These are phyloP conservation scores for Cryptococcus floricola DNA, from an alignment of 1,284 basidiomycete species.

Conservation along the genomic window DNA sequence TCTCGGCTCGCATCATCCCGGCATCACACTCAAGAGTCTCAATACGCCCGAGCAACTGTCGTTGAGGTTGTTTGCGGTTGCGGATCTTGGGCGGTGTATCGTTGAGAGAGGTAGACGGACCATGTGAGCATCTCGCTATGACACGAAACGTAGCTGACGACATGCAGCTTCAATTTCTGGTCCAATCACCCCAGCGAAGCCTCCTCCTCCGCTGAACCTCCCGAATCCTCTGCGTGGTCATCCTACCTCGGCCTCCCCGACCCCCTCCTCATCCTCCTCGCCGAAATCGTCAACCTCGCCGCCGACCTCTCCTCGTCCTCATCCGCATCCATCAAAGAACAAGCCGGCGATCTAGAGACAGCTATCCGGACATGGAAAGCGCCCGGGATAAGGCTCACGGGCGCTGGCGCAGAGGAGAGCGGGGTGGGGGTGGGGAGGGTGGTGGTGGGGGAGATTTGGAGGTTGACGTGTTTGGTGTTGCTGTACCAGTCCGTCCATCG, in stretches of 20 bases:
- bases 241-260: constrained; percentile 34
- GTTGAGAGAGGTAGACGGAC: constrained; percentile 26
- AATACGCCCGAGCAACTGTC: constrained; percentile 21
- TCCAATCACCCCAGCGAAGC: neutral
- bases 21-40: constrained; percentile 16
- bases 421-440: neutral
- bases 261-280: constrained; percentile 28
- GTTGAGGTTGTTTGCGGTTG: constrained; percentile 24
- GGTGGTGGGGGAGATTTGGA: neutral
- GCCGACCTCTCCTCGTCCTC: constrained; percentile 14
- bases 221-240: constrained; percentile 15
- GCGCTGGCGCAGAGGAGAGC: neutral
- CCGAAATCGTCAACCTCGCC: constrained; percentile 29
- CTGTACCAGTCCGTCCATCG: constrained; percentile 29
- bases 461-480: constrained; percentile 12
- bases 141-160: neutral
- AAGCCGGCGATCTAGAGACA: constrained; percentile 24
- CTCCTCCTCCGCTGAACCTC: neutral
- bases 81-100: constrained; percentile 29
- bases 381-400: neutral
- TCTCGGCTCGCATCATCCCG: constrained; percentile 16
- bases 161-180: constrained; percentile 21
- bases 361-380: constrained; percentile 20
- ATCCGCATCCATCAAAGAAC: constrained; percentile 11
- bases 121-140: constrained; percentile 12